Evolutionary conservation across 371 early-diverging fungal genomes (phyloP).

Genomic region (Lichtheimia ornata): DNA sequence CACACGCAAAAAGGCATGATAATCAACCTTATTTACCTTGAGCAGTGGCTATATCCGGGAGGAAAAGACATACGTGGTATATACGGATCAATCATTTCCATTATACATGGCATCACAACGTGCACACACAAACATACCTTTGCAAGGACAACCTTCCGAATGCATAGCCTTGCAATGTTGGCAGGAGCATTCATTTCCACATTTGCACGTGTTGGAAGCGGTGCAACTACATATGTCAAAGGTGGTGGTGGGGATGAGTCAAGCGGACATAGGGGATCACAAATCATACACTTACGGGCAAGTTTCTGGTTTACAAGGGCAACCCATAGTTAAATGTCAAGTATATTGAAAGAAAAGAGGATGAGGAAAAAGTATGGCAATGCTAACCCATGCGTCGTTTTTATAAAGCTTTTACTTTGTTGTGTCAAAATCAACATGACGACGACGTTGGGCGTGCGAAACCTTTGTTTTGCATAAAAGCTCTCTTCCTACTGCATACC

Average conservation of each 20-base stretch:
- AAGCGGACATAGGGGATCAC: neutral
- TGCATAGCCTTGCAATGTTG: slow-evolving; percentile 11
- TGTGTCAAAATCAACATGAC: too few relatives aligned
- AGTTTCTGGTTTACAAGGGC: slow-evolving; percentile 9
- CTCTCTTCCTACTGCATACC: too few relatives aligned
- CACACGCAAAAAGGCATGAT: neutral
- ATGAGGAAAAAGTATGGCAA: too few relatives aligned
- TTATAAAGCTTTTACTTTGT: too few relatives aligned
- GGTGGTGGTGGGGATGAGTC: neutral
- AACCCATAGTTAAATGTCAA: slow-evolving; percentile 2
- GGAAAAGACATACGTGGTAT: neutral
- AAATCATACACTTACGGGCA: neutral
- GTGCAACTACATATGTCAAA: neutral
- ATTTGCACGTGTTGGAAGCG: slow-evolving; percentile 3
- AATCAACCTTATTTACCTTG: slow-evolving; percentile 3
- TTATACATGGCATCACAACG: neutral
- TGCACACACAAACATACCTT: neutral
- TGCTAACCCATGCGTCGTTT: too few relatives aligned
- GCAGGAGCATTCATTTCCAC: slow-evolving; percentile 5
- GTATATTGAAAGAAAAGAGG: neutral
- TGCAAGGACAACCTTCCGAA: slow-evolving; percentile 4
- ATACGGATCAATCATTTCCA: neutral
- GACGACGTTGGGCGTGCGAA: too few relatives aligned
- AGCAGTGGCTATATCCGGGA: slow-evolving; percentile 2
- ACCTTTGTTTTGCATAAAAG: too few relatives aligned